Evolutionary conservation across 108 stramenopile genomes (phyloP).

Genomic region (Nitzschia sp.): DNA sequence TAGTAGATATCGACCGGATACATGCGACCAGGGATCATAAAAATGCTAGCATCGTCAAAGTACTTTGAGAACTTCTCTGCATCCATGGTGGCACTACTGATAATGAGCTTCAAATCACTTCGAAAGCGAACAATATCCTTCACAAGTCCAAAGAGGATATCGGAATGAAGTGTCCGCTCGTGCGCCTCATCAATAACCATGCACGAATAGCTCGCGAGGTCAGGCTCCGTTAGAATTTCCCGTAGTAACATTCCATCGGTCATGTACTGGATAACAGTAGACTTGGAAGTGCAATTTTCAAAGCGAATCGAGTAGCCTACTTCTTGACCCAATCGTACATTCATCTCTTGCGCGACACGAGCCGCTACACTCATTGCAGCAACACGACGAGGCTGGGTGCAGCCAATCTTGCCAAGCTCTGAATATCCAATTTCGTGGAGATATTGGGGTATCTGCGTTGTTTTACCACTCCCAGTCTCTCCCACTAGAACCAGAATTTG

Average conservation of each 20-base stretch:
- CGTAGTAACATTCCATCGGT: constrained; percentile 96
- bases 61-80: constrained; percentile 98
- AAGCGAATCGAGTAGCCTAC: constrained; percentile 99
- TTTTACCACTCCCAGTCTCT: constrained; percentile 90
- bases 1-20: constrained; percentile 93
- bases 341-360: constrained; percentile 96
- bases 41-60: constrained; percentile 97
- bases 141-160: constrained; percentile 95
- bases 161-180: constrained; percentile 96
- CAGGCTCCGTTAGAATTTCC: constrained; percentile 97
- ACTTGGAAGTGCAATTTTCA: constrained; percentile 95
- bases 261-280: constrained; percentile 96
- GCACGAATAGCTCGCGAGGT: constrained; percentile 93
- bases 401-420: constrained; percentile 95
- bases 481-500: constrained; percentile 92
- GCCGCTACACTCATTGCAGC: constrained; percentile 99
- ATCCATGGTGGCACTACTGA: constrained; percentile 97
- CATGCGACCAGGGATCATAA: constrained; percentile 94
- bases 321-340: constrained; percentile 94
- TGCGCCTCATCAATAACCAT: constrained; percentile 98
- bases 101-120: constrained; percentile 91
- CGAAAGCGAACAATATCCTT: constrained; percentile 97
- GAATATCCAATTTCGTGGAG: constrained; percentile 97
- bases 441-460: constrained; percentile 97
- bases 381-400: constrained; percentile 97